phyloP scores from a whole-genome alignment of 1,139 yeast genomes.

The Yamadazyma mexicana region DNA sequence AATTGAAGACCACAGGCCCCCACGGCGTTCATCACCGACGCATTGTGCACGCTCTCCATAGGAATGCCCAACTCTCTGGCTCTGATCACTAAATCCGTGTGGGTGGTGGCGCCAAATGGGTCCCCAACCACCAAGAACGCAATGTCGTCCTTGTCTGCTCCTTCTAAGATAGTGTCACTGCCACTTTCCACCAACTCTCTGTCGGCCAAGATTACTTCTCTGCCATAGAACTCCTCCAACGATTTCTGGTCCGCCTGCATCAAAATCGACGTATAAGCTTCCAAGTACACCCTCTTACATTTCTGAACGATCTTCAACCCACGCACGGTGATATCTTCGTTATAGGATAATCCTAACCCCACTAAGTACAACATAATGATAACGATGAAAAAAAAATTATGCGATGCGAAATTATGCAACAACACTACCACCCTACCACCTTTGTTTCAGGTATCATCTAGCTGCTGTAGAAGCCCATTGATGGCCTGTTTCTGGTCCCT shows the following conservation, averaged over 20 bases:
- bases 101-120: slow-evolving; percentile 97
- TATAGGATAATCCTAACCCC: slow-evolving; percentile 90
- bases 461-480: slow-evolving; percentile 10
- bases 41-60: slow-evolving; percentile 88
- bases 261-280: slow-evolving; percentile 91
- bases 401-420: slow-evolving; percentile 5
- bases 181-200: slow-evolving; percentile 92
- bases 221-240: slow-evolving; percentile 79
- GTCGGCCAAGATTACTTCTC: slow-evolving; percentile 85
- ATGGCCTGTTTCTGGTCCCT: slow-evolving; percentile 6
- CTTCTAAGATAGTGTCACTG: slow-evolving; percentile 74
- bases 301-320: slow-evolving; percentile 82
- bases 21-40: slow-evolving; percentile 97
- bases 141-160: slow-evolving; percentile 77
- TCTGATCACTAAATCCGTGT: slow-evolving; percentile 87
- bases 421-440: too few species aligned
- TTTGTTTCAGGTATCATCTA: slow-evolving; percentile 10
- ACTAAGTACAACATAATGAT: slow-evolving; percentile 75
- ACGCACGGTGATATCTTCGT: slow-evolving; percentile 88
- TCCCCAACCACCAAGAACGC: slow-evolving; percentile 97
- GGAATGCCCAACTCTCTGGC: slow-evolving; percentile 81
- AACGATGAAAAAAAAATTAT: slow-evolving; percentile 4
- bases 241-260: slow-evolving; percentile 82
- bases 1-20: slow-evolving; percentile 97
- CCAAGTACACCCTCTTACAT: slow-evolving; percentile 87